Evolutionary conservation across 495 filamentous ascomycete genomes (phyloP).

Genomic region (Penicillium cataractarum): DNA sequence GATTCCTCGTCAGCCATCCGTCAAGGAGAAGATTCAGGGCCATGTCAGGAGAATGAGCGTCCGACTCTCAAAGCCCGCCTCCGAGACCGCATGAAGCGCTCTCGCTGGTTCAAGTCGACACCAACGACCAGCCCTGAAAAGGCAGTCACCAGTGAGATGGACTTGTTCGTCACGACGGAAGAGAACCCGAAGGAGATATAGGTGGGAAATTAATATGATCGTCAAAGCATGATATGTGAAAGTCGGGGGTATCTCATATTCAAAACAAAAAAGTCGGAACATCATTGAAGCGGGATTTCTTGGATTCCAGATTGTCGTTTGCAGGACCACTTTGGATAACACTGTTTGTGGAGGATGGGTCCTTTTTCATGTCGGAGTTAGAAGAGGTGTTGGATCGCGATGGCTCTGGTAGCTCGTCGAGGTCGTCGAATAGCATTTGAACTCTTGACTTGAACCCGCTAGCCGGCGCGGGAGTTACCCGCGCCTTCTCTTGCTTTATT

Average conservation of each 20-base stretch:
- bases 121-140: slow-evolving; percentile 7
- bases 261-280: slow-evolving; percentile 53
- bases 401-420: slow-evolving; percentile 46
- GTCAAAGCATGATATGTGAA: neutral
- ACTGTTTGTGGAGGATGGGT: slow-evolving; percentile 17
- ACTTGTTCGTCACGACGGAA: slow-evolving; percentile 4
- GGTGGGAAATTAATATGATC: neutral
- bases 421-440: slow-evolving; percentile 46
- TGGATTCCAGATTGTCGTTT: slow-evolving; percentile 29
- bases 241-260: slow-evolving; percentile 18
- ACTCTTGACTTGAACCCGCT: slow-evolving; percentile 33
- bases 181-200: slow-evolving; percentile 5
- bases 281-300: slow-evolving; percentile 44
- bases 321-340: slow-evolving; percentile 14
- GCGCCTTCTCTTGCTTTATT: slow-evolving; percentile 9
- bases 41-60: slow-evolving; percentile 41
- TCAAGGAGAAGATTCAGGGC: slow-evolving; percentile 37
- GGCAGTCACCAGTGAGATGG: slow-evolving; percentile 1
- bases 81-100: slow-evolving; percentile 26
- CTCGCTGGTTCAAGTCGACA: slow-evolving; percentile 20
- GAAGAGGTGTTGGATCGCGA: slow-evolving; percentile 22
- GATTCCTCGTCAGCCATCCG: slow-evolving; percentile 33
- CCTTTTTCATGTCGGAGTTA: slow-evolving; percentile 22
- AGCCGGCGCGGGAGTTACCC: slow-evolving; percentile 17
- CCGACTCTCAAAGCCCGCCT: slow-evolving; percentile 26